These are phyloP conservation scores for Beauveria australis DNA, from an alignment of 2,329 filamentous ascomycete genomes.

Conservation along the genomic window DNA sequence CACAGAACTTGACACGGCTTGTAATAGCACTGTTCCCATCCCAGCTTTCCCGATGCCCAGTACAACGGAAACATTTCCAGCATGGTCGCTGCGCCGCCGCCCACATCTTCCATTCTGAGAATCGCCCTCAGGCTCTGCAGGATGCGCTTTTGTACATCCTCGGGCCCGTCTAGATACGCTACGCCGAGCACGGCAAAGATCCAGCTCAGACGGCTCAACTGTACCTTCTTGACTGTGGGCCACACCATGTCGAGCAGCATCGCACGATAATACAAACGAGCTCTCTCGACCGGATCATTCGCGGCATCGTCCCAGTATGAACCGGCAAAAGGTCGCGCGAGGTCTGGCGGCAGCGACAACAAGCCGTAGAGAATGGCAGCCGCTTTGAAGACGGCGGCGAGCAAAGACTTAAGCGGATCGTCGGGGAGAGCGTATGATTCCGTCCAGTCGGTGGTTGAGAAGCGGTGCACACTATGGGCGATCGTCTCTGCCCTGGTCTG, in stretches of 20 bases:
- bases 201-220: background rate
- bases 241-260: background rate
- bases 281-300: background rate
- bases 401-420: background rate
- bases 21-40: background rate
- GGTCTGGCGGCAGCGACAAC: background rate
- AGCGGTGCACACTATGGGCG: background rate
- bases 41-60: background rate
- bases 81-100: background rate
- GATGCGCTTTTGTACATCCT: background rate
- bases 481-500: background rate
- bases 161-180: background rate
- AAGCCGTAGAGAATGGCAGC: background rate
- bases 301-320: background rate
- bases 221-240: background rate
- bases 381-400: background rate
- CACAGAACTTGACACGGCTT: background rate
- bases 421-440: background rate
- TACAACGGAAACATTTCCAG: background rate
- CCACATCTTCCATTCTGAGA: background rate
- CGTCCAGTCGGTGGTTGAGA: background rate
- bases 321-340: background rate
- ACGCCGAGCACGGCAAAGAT: background rate
- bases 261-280: background rate
- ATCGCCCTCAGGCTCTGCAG: background rate